These are phyloP conservation scores for Fusarium sublunatum DNA, from an alignment of 2,329 filamentous ascomycete species.

Conservation along the genomic window DNA sequence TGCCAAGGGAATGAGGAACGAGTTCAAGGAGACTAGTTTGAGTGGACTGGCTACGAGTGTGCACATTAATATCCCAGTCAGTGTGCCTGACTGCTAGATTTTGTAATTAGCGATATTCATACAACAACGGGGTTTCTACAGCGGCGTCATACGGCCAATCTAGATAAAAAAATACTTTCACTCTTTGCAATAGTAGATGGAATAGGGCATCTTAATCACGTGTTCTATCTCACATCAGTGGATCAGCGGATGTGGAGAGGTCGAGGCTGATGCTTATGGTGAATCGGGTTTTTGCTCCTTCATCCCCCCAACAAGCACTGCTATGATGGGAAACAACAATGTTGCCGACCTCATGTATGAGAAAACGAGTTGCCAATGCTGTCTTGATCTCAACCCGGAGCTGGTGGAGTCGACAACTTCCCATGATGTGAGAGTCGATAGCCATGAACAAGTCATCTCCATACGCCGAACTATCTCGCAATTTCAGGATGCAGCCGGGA, in stretches of 20 bases:
- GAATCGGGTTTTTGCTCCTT: neutral
- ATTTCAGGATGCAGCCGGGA: neutral
- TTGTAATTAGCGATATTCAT: slow-evolving; percentile 13
- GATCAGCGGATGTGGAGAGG: slow-evolving; percentile 6
- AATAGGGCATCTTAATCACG: slow-evolving; percentile 17
- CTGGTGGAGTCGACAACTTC: neutral
- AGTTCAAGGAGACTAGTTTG: slow-evolving; percentile 65
- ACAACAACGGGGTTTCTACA: slow-evolving; percentile 17
- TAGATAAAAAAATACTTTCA: slow-evolving; percentile 11
- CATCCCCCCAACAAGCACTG: neutral
- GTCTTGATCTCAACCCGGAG: slow-evolving; percentile 18
- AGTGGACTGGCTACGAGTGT: slow-evolving; percentile 63
- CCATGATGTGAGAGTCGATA: slow-evolving; percentile 11
- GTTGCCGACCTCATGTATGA: too few species aligned
- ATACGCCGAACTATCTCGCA: slow-evolving; percentile 7
- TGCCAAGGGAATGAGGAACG: slow-evolving; percentile 63
- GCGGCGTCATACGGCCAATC: slow-evolving; percentile 5
- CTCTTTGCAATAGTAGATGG: slow-evolving; percentile 4
- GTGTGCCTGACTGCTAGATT: slow-evolving; percentile 61
- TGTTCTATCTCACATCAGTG: neutral
- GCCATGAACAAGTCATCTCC: neutral
- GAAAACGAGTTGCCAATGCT: slow-evolving; percentile 8
- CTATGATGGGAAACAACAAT: neutral
- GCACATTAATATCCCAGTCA: slow-evolving; percentile 62
- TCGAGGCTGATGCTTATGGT: neutral